These are phyloP conservation scores for Arthrobotrys pseudoclavata DNA, from an alignment of 2,329 filamentous ascomycete species.

Conservation along the genomic window DNA sequence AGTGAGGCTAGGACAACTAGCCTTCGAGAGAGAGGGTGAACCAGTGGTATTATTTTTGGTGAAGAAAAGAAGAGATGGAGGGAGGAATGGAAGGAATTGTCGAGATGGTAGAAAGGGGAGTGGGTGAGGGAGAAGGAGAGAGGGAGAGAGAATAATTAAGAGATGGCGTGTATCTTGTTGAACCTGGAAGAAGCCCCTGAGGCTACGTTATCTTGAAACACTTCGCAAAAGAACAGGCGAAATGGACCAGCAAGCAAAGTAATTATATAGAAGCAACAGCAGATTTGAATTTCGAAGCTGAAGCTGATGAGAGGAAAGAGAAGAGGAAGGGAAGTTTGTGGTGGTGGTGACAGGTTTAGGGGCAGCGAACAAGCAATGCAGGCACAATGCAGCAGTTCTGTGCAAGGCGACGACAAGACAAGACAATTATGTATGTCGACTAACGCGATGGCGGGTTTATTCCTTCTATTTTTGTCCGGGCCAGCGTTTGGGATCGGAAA, in stretches of 20 bases:
- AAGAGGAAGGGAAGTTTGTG: neutral
- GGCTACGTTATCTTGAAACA: constrained; percentile 53
- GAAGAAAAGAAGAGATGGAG: neutral
- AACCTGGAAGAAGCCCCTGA: constrained; percentile 44
- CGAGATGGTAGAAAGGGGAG: constrained; percentile 3
- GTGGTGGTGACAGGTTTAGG: constrained; percentile 21
- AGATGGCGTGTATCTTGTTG: constrained; percentile 24
- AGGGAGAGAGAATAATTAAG: constrained; percentile 11
- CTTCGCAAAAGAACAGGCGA: constrained; percentile 12
- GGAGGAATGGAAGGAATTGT: constrained; percentile 17
- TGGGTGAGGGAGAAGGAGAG: neutral
- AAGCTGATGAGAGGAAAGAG: neutral
- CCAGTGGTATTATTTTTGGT: constrained; percentile 2
- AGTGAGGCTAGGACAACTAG: constrained; percentile 36
- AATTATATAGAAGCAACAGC: neutral
- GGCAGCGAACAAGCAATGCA: constrained; percentile 28
- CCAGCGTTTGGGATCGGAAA: constrained; percentile 51
- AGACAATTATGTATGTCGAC: constrained; percentile 26
- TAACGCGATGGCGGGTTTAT: constrained; percentile 45
- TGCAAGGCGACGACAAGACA: neutral
- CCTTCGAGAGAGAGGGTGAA: constrained; percentile 14
- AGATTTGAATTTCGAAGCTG: neutral
- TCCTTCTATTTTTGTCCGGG: constrained; percentile 55
- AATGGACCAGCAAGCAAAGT: neutral
- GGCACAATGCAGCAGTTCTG: constrained; percentile 11